Conservation (phyloP, 768 basidiomycete species). For the Podaxis rugospora region DNA sequence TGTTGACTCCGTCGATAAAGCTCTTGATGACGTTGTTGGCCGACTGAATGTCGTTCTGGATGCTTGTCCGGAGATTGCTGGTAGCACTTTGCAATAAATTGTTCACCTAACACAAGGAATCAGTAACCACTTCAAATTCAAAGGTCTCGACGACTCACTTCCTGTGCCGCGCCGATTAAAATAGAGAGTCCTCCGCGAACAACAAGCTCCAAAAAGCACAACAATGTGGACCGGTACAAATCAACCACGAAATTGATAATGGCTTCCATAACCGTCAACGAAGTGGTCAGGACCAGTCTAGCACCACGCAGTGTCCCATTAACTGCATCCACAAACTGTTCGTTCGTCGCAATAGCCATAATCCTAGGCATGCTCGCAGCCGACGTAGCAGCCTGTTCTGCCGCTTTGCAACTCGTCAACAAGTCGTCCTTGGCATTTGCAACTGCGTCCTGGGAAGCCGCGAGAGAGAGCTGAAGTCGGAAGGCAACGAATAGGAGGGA, state of each 20-base stretch:
- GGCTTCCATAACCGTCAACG: slow-evolving; percentile 81
- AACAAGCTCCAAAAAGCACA: slow-evolving; percentile 91
- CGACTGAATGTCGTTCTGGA: slow-evolving; percentile 63
- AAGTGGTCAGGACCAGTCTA: slow-evolving; percentile 63
- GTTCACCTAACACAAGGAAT: slow-evolving; percentile 51
- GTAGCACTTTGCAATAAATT: slow-evolving; percentile 59
- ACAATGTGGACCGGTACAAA: slow-evolving; percentile 86
- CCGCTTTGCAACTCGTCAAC: slow-evolving; percentile 81
- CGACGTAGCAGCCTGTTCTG: slow-evolving; percentile 76
- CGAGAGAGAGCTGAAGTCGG: slow-evolving; percentile 70
- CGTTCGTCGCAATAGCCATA: slow-evolving; percentile 80
- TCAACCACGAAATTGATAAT: slow-evolving; percentile 91
- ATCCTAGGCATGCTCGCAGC: slow-evolving; percentile 87
- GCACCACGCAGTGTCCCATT: slow-evolving; percentile 78
- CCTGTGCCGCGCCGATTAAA: slow-evolving; percentile 77
- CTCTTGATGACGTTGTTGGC: slow-evolving; percentile 67
- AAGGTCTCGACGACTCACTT: slow-evolving; percentile 43
- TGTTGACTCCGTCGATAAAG: slow-evolving; percentile 68
- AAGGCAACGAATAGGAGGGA: slow-evolving; percentile 88
- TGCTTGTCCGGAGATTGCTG: slow-evolving; percentile 55
- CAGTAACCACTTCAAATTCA: neutral
- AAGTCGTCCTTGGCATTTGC: slow-evolving; percentile 69
- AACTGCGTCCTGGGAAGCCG: slow-evolving; percentile 62
- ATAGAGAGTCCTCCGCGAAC: slow-evolving; percentile 77
- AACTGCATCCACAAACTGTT: slow-evolving; percentile 71